Evolutionary conservation across 2,329 filamentous ascomycete genomes (phyloP), one percentile per base, ranked within the genome.

Genomic region (Tolypocladium tropicale): DNA sequence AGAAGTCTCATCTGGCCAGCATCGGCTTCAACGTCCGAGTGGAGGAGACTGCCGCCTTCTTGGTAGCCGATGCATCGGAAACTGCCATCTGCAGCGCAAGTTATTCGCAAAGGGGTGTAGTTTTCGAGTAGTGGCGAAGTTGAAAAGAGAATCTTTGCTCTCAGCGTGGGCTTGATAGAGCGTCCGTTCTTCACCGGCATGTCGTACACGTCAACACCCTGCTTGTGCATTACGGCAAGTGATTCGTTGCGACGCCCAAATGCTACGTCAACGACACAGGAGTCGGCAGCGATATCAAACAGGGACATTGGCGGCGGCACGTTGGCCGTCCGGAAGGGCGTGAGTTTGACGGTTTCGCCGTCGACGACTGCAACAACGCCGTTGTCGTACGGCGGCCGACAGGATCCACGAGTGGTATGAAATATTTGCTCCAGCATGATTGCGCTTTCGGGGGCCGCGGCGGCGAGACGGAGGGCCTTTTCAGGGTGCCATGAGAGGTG

Each of bases 301-400:
- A 93, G 78, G 18, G 90, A 84, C 91, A 97, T 96, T 1, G 94
- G 94, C 32, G 94, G 94, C 28, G 94, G 94, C 3, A 96, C 79
- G 64, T 94, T 95, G 14, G 90, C 88, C 53, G 86, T 80, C 59
- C 89, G 81, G 61, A 99, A 80, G 0, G 94, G 90, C 0, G 94
- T 97, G 50, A 97, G 71, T 67, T 95, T 95, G 57, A 97, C 72
- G 3, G 68, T 82, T 52, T 74, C 81, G 18, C 94, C 94, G 69
- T 97, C 94, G 46, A 96, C 84, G 6, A 95, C 91, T 11, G 85
- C 88, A 43, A 95, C 84, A 18, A 86, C 78, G 32, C 92, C 93
- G 66, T 84, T 79, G 70, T 97, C 93, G 59, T 88, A 69, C 1
- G 91, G 90, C 12, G 85, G 79, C 3, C 75, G 73, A 28, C 85